Evolutionary conservation across 2,329 filamentous ascomycete species (phyloP), one percentile per base, ranked within the genome.

Genomic region (Iodosphaeria phyllophila): DNA sequence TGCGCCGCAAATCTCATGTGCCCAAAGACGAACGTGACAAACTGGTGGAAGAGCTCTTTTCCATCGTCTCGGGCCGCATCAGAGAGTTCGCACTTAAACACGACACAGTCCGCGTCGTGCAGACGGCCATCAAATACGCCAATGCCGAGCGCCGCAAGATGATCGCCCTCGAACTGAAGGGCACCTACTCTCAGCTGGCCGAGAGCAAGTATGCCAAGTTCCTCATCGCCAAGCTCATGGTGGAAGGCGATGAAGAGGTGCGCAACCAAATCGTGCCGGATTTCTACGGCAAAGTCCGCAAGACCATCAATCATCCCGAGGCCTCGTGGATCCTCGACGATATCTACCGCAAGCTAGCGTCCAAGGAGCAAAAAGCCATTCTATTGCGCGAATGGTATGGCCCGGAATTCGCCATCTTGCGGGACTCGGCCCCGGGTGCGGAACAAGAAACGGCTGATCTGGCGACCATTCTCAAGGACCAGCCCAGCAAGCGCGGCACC

Each of bases 151-250:
- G 93, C 53, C 68, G 80, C 43, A 79, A 74, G 50, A 69, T 74
- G 54, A 93, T 98, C 41, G 82, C 84, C 6, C 61, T 59, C 30
- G 89, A 98, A 50, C 62, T 98, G 28, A 72, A 78, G 49, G 83
- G 84, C 11, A 74, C 75, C 36, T 92, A 91, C 48, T 67, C 71
- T 21, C 68, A 78, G 37, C 58, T 98, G 36, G 83, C 84, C 3
- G 84, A 95, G 59, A 92, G 84, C 55, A 78, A 77, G 49, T 98
- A 98, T 45, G 86, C 86, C 41, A 98, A 98, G 54, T 98, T 95
- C 50, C 52, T 98, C 41, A 82, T 98, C 31, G 89, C 82, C 37
- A 98, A 98, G 54, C 63, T 98, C 41, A 66, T 98, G 35, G 77
- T 91, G n/a, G 79, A 92, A 44, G 82, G 83, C 32, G 82, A 93